Evolutionary conservation across 75 land plant genomes (phyloP).

Genomic region (Pinus tabuliformis): DNA sequence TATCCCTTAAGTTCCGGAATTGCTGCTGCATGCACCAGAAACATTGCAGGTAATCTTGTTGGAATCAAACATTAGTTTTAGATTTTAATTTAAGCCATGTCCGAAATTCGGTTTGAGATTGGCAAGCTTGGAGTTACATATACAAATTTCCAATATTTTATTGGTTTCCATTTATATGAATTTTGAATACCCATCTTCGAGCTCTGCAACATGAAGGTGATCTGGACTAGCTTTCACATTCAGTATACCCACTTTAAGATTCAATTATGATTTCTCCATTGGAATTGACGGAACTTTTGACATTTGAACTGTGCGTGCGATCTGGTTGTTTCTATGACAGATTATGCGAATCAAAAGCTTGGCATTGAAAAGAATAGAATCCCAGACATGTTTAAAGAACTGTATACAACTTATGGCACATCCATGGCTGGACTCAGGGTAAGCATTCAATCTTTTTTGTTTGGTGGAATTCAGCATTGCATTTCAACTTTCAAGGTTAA

Average conservation of each 20-base stretch:
- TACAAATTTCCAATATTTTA: no score
- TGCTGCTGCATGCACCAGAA: slow-evolving; percentile 65
- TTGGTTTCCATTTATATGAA: no score
- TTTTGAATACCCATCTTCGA: no score
- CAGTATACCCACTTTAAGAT: no score
- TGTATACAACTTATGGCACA: slow-evolving; percentile 81
- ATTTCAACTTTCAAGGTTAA: background rate
- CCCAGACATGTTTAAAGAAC: slow-evolving; percentile 30
- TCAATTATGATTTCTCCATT: background rate
- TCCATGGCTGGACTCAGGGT: slow-evolving; percentile 93
- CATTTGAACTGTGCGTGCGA: background rate
- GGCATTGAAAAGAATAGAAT: slow-evolving; percentile 55
- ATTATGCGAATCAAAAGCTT: slow-evolving; percentile 78
- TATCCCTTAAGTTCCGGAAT: slow-evolving; percentile 71
- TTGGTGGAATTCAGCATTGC: background rate
- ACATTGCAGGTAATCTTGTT: slow-evolving; percentile 55
- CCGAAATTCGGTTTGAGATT: no score
- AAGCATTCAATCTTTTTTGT: background rate
- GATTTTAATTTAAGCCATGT: no score
- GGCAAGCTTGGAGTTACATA: no score
- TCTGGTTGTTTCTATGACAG: slow-evolving; percentile 14
- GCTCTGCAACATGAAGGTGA: no score
- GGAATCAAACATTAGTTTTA: no score
- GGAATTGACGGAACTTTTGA: background rate
- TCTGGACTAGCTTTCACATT: no score